These are phyloP conservation scores for Pythium apleroticum DNA, from an alignment of 352 stramenopile species.

Conservation along the genomic window DNA sequence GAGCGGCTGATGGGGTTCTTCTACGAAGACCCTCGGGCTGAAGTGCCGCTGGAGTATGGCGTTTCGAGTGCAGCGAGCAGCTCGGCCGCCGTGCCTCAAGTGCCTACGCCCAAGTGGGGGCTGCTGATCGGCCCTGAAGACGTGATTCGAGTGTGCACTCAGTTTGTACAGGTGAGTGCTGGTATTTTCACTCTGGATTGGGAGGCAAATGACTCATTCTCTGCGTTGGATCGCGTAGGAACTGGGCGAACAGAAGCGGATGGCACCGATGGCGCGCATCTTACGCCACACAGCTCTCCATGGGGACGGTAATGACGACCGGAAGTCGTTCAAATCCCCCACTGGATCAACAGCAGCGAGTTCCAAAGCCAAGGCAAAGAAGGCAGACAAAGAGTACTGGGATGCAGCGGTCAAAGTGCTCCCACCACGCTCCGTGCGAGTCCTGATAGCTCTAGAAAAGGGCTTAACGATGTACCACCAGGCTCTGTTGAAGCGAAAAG, in stretches of 20 bases:
- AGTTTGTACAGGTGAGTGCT: constrained; percentile 80
- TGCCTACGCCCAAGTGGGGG: constrained; percentile 46
- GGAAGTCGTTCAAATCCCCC: constrained; percentile 27
- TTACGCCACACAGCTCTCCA: constrained; percentile 33
- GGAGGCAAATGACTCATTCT: not conserved
- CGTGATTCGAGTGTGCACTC: constrained; percentile 84
- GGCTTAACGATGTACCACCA: constrained; percentile 81
- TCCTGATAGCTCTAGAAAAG: constrained; percentile 87
- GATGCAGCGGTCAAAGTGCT: constrained; percentile 73
- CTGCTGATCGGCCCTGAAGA: constrained; percentile 82
- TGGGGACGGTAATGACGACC: constrained; percentile 8
- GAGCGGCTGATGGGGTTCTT: constrained; percentile 78
- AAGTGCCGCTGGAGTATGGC: constrained; percentile 42
- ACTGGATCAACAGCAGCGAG: constrained; percentile 24
- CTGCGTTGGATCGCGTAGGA: constrained; percentile 36
- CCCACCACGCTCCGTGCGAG: constrained; percentile 54
- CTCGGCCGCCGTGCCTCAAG: constrained; percentile 8
- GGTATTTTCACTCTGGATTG: constrained; percentile 11
- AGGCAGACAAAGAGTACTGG: constrained; percentile 81
- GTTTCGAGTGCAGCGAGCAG: constrained; percentile 7
- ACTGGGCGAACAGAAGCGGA: constrained; percentile 67
- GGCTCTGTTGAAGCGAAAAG: constrained; percentile 74
- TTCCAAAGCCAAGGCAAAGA: constrained; percentile 42
- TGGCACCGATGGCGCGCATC: constrained; percentile 47
- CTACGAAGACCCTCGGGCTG: constrained; percentile 65